Percentiles rank a stretch among this genome's conserved stretches.
phyloP scores from a whole-genome alignment of 768 basidiomycete genomes.

The Clitopilus passeckerianus region DNA sequence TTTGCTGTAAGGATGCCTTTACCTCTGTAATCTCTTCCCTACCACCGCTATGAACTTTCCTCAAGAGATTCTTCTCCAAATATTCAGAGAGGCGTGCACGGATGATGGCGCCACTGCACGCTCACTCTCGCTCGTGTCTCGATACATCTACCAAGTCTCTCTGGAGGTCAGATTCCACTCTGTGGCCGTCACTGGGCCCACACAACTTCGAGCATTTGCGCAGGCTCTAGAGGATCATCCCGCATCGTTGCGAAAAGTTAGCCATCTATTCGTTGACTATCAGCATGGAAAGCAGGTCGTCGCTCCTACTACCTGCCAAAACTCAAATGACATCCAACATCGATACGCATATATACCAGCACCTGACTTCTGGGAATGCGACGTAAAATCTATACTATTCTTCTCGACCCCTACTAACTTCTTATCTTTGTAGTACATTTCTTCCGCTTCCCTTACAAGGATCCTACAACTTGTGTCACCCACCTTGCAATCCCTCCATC shows the following conservation, averaged over 20 bases:
- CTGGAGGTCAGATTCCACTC: constrained; percentile 21
- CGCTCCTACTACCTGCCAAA: background rate
- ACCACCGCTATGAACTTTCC: constrained; percentile 8
- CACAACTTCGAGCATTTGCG: constrained; percentile 19
- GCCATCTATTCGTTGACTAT: constrained; percentile 20
- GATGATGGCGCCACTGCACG: constrained; percentile 30
- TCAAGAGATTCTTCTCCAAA: constrained; percentile 20
- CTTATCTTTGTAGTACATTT: background rate
- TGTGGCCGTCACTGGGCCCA: constrained; percentile 19
- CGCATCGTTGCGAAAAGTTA: constrained; percentile 17
- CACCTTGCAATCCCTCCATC: constrained; percentile 17
- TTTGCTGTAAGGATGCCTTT: background rate
- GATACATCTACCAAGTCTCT: constrained; percentile 19
- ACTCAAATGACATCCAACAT: background rate
- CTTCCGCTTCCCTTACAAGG: constrained; percentile 10
- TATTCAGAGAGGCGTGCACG: constrained; percentile 28
- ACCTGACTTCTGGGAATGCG: constrained; percentile 9
- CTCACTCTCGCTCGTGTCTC: constrained; percentile 29
- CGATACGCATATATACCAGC: background rate
- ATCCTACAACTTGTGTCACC: constrained; percentile 15
- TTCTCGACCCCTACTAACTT: background rate
- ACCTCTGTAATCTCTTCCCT: background rate
- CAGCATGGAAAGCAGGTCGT: constrained; percentile 3
- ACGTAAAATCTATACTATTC: constrained; percentile 2
- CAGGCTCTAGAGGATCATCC: constrained; percentile 15